These are phyloP conservation scores for Plantago rigida DNA, from an alignment of 305 asterid genomes.

Conservation along the genomic window DNA sequence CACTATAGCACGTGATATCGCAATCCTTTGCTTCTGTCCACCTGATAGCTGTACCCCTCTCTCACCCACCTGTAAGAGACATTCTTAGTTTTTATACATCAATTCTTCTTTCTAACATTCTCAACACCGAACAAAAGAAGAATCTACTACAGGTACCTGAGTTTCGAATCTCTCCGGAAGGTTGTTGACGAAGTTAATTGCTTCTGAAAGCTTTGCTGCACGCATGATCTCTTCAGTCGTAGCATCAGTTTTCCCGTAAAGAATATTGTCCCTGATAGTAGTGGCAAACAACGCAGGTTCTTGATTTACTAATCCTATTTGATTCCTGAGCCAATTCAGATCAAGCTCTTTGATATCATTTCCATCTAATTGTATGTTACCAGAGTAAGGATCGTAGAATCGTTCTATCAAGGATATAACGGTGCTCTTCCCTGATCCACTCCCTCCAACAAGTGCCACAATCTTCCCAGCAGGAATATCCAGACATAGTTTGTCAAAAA, in stretches of 20 bases:
- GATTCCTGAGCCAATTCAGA: slow-evolving; percentile 75
- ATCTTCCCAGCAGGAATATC: slow-evolving; percentile 84
- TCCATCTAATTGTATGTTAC: slow-evolving; percentile 63
- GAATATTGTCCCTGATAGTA: slow-evolving; percentile 75
- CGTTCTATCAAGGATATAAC: slow-evolving; percentile 86
- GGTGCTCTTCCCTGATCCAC: slow-evolving; percentile 97
- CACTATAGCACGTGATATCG: slow-evolving; percentile 86
- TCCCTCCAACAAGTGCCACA: slow-evolving; percentile 91
- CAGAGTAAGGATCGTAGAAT: slow-evolving; percentile 72
- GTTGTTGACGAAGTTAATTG: slow-evolving; percentile 72
- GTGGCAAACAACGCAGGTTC: slow-evolving; percentile 95
- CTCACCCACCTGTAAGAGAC: slow-evolving; percentile 70
- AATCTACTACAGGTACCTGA: slow-evolving; percentile 41
- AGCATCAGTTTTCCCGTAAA: slow-evolving; percentile 77
- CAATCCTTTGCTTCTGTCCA: slow-evolving; percentile 92
- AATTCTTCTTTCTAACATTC: not conserved
- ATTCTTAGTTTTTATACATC: not conserved
- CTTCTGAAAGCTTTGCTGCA: slow-evolving; percentile 83
- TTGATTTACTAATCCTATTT: slow-evolving; percentile 86
- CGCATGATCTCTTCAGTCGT: slow-evolving; percentile 62
- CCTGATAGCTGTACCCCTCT: slow-evolving; percentile 94
- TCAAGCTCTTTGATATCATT: slow-evolving; percentile 55
- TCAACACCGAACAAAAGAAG: not conserved
- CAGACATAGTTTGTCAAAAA: slow-evolving; percentile 57
- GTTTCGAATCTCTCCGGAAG: slow-evolving; percentile 88